These are phyloP conservation scores for Fusarium fujikuroi DNA, from an alignment of 2,329 filamentous ascomycete genomes.

Conservation along the genomic window DNA sequence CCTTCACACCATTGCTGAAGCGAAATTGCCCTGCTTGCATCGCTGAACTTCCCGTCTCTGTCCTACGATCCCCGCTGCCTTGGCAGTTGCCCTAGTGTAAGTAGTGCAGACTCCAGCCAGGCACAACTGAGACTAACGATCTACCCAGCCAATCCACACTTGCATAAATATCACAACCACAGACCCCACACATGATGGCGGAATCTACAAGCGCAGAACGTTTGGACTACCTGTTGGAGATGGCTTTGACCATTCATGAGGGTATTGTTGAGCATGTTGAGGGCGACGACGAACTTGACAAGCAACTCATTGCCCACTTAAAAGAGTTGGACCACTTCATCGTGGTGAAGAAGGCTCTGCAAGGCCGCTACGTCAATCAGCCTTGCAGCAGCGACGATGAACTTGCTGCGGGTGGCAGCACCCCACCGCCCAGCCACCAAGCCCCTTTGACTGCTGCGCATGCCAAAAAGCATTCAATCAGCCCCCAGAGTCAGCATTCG, in stretches of 20 bases:
- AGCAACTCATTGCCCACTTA: background rate
- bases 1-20: too few relatives aligned
- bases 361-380: background rate
- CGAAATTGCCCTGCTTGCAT: too few relatives aligned
- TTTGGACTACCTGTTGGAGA: background rate
- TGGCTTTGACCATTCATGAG: background rate
- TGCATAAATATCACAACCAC: fast-evolving
- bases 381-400: too few relatives aligned
- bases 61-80: too few relatives aligned
- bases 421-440: background rate
- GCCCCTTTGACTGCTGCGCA: fast-evolving
- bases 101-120: too few relatives aligned
- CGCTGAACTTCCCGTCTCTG: background rate
- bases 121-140: background rate
- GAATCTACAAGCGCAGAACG: background rate
- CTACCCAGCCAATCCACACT: background rate
- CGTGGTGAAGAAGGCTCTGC: background rate
- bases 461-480: background rate
- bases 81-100: background rate
- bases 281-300: background rate
- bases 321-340: background rate
- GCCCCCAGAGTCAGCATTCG: too few relatives aligned
- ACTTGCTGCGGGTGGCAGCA: too few relatives aligned
- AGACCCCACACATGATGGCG: background rate
- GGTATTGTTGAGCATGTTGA: background rate